Conservation (phyloP, 306 rosid species). For the Quercus cerris region DNA sequence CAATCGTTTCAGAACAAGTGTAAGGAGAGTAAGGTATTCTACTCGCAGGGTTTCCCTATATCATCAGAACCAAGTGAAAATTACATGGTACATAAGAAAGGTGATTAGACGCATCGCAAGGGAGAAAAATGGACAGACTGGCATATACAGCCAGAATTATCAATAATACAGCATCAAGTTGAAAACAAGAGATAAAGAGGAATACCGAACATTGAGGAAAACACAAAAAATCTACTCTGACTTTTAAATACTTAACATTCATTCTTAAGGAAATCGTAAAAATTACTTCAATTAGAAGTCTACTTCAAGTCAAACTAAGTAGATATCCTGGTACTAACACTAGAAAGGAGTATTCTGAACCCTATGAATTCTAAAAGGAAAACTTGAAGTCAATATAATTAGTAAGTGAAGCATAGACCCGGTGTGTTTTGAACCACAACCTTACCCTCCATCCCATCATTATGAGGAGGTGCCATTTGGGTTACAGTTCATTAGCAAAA, state of each 20-base stretch:
- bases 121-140: not conserved
- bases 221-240: not conserved
- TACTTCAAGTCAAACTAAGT: not conserved
- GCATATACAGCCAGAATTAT: not conserved
- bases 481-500: too few species aligned
- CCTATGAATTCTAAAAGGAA: not conserved
- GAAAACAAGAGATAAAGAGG: not conserved
- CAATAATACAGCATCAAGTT: not conserved
- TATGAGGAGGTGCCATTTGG: too few species aligned
- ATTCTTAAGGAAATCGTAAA: not conserved
- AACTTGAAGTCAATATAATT: not conserved
- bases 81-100: not conserved
- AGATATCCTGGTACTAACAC: not conserved
- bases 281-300: not conserved
- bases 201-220: not conserved
- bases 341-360: not conserved
- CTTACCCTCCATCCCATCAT: too few species aligned
- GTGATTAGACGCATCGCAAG: conserved; percentile 1
- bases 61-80: conserved; percentile 23
- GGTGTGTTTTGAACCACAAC: too few species aligned
- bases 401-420: too few species aligned
- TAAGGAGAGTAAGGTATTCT: conserved; percentile 67
- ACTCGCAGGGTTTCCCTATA: conserved; percentile 65
- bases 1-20: conserved; percentile 44
- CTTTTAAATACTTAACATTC: not conserved